phyloP scores from a whole-genome alignment of 176 grass and related monocot species.

The Carex pumila region DNA sequence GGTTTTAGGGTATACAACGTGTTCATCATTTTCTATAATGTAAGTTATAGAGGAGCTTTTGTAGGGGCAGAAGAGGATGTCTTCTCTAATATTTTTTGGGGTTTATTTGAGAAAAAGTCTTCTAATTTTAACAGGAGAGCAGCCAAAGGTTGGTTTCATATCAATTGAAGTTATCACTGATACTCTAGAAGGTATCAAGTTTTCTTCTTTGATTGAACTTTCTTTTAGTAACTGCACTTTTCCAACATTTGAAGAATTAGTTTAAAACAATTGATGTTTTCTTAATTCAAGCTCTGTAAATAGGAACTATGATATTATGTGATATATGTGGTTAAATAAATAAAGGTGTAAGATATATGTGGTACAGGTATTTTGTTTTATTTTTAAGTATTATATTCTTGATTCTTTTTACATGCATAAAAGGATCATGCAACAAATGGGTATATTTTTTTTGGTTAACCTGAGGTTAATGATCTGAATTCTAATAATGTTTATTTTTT shows the following conservation, averaged over 20 bases:
- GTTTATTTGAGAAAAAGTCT: neutral
- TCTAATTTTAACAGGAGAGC: conserved; percentile 33
- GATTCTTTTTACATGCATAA: neutral
- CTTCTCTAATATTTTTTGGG: neutral
- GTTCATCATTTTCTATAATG: neutral
- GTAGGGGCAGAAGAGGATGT: neutral
- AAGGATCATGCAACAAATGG: neutral
- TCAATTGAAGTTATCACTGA: conserved; percentile 83
- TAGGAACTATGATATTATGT: neutral
- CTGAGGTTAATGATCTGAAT: neutral
- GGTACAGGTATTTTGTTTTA: neutral
- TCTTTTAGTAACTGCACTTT: neutral
- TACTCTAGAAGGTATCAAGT: conserved; percentile 69
- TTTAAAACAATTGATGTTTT: neutral
- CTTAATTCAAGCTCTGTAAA: neutral
- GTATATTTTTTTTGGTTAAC: neutral
- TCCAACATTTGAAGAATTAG: neutral
- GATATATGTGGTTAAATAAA: neutral
- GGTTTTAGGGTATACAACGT: neutral
- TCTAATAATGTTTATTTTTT: neutral
- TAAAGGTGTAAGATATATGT: neutral
- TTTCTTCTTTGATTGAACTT: neutral
- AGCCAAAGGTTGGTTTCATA: conserved; percentile 74
- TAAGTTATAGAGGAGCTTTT: neutral
- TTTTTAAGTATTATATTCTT: neutral